Evolutionary conservation across 192 early-diverging fungal species (phyloP), one percentile per base, ranked within the genome.

Genomic region (Backusella circina): DNA sequence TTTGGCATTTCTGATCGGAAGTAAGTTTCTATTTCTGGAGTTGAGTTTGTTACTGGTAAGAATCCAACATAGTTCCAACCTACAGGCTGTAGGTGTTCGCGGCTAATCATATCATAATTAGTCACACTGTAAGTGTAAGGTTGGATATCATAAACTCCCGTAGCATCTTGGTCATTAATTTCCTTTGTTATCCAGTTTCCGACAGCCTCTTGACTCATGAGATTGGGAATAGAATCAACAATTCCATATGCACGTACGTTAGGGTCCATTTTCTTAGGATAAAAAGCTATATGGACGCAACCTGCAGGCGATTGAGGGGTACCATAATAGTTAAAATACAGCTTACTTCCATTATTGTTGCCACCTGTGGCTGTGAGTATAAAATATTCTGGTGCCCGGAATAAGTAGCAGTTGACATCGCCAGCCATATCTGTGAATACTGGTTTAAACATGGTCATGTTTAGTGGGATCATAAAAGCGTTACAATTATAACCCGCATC

Each of bases 1-100:
- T 64, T 76, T 33, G 70, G 64, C 13, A 32, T 47, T 39, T 75
- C 74, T 30, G 18, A 21, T 44, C 74, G 47, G 65, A 76, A 80
- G 1, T 64, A 30, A 26, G 70, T 80, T 30, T 65, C 51, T n/a
- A 80, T 30, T 61, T 75, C 66, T 30, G 74, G 70, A 18, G 79
- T 80, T 26, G 51, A 67, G 65, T 80, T 80, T 32, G 47, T 35
- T 2, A 76, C 67, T 30, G 79, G 74, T 41, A 76, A 73, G 66
- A 80, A 80, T 6, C 79, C 79, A 26, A 80, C 74, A 47, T 61
- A 73, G 23, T 80, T 80, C 79, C 79, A 80, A 15, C 79, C 74
- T 47, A 31, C 47, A 33, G 33, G 8, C 26, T 75, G 69, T 21
- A 80, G 35, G 51, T 80, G 76, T 31, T 73, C 64, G 23, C 75